Evolutionary conservation across 805 yeast species (phyloP).

Genomic region (Priceomyces haplophilus): DNA sequence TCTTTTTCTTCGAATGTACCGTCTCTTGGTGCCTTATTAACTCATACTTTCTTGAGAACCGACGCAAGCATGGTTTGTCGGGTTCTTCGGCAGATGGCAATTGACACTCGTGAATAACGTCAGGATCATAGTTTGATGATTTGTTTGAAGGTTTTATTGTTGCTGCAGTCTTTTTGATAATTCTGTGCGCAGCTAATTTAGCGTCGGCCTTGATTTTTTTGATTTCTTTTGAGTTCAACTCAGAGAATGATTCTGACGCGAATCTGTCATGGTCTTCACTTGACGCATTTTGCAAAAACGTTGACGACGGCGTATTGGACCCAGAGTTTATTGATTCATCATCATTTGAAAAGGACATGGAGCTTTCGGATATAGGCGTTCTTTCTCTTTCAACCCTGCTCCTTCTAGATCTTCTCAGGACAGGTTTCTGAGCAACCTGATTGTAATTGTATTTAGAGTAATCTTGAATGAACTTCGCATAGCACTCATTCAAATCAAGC

Average conservation of each 20-base stretch:
- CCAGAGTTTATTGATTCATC: slow-evolving; percentile 6
- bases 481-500: slow-evolving; percentile 41
- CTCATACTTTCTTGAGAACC: slow-evolving; percentile 71
- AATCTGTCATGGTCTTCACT: slow-evolving; percentile 24
- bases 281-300: slow-evolving; percentile 13
- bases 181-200: slow-evolving; percentile 23
- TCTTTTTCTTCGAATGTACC: slow-evolving; percentile 85
- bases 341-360: slow-evolving; percentile 8
- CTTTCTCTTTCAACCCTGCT: slow-evolving; percentile 1
- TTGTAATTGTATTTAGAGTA: slow-evolving; percentile 27
- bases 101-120: slow-evolving; percentile 46
- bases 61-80: slow-evolving; percentile 36
- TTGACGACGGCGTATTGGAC: slow-evolving; percentile 13
- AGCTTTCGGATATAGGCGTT: slow-evolving; percentile 9
- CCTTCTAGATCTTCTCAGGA: slow-evolving; percentile 9
- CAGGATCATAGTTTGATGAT: slow-evolving; percentile 46
- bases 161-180: slow-evolving; percentile 24
- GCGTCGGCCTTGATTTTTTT: slow-evolving; percentile 22
- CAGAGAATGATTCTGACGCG: slow-evolving; percentile 15
- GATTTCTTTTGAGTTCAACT: slow-evolving; percentile 16
- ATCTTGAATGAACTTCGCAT: slow-evolving; percentile 30
- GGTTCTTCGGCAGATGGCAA: slow-evolving; percentile 44
- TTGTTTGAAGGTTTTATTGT: slow-evolving; percentile 21
- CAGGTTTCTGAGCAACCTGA: slow-evolving; percentile 17
- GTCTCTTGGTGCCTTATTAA: slow-evolving; percentile 94